Conservation (phyloP, 2,329 filamentous ascomycete genomes). For the Cladosporium sp. region DNA sequence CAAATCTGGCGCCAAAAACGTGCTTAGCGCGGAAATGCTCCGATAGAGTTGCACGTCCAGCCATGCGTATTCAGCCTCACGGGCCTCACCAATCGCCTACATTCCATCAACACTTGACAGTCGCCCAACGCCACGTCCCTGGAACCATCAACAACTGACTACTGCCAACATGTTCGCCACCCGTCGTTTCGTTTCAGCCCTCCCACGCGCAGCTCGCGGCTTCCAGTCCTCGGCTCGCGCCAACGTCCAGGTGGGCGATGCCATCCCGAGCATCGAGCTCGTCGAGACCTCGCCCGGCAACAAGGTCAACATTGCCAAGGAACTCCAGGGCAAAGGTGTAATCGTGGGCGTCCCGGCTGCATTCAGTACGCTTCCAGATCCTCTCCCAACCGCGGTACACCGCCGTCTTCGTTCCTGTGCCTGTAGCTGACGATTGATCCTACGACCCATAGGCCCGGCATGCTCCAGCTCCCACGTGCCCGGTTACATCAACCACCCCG, state of each 20-base stretch:
- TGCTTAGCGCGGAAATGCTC: no score
- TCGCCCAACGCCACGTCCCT: not conserved
- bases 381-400: not conserved
- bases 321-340: slow-evolving; percentile 69
- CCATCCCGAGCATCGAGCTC: slow-evolving; percentile 70
- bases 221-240: slow-evolving; percentile 64
- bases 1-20: no score
- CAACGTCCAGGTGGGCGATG: slow-evolving; percentile 73
- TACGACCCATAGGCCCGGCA: slow-evolving; percentile 43
- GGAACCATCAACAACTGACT: not conserved
- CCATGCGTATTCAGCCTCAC: no score
- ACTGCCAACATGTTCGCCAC: slow-evolving; percentile 25
- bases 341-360: slow-evolving; percentile 74
- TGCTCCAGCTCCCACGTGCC: slow-evolving; percentile 73
- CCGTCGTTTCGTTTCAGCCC: slow-evolving; percentile 21
- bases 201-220: slow-evolving; percentile 18
- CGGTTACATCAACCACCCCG: slow-evolving; percentile 75
- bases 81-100: not conserved
- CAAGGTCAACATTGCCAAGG: slow-evolving; percentile 80
- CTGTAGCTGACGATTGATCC: slow-evolving; percentile 4
- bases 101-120: not conserved
- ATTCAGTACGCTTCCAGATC: slow-evolving; percentile 31
- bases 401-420: not conserved
- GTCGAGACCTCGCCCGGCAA: slow-evolving; percentile 85
- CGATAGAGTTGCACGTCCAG: no score